phyloP scores from a whole-genome alignment of 768 basidiomycete genomes.

The Terana coerulea region DNA sequence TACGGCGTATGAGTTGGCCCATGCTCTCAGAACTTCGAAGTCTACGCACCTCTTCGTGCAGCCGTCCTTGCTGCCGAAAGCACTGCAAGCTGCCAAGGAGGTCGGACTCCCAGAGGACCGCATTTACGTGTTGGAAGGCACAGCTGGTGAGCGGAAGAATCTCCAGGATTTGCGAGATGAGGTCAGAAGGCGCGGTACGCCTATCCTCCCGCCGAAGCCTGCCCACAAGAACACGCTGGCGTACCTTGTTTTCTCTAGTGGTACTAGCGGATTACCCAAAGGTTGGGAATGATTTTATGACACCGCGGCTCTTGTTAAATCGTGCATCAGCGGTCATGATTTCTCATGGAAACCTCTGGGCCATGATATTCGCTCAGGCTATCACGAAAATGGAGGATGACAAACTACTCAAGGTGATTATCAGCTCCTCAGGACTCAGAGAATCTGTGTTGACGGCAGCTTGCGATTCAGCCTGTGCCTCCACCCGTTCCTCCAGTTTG shows the following conservation, averaged over 20 bases:
- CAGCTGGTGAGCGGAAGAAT: slow-evolving; percentile 35
- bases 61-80: slow-evolving; percentile 39
- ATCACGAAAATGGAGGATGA: slow-evolving; percentile 1
- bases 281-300: too few relatives aligned
- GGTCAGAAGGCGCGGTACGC: slow-evolving; percentile 34
- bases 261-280: slow-evolving; percentile 75
- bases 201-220: slow-evolving; percentile 38
- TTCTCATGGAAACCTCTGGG: slow-evolving; percentile 14
- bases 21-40: slow-evolving; percentile 43
- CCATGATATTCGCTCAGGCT: background rate
- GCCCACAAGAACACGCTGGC: slow-evolving; percentile 55
- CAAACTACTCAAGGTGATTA: slow-evolving; percentile 4
- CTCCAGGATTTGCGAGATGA: slow-evolving; percentile 42
- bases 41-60: slow-evolving; percentile 54
- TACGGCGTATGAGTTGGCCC: slow-evolving; percentile 53
- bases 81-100: slow-evolving; percentile 34
- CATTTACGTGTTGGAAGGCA: slow-evolving; percentile 49
- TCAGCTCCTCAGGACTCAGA: background rate
- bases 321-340: slow-evolving; percentile 12
- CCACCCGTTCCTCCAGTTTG: slow-evolving; percentile 1
- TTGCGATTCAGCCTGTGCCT: slow-evolving; percentile 4
- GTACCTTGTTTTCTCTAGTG: slow-evolving; percentile 74
- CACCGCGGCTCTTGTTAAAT: too few relatives aligned
- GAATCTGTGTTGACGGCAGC: background rate
- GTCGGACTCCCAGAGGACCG: slow-evolving; percentile 33